Conservation (phyloP, 208 protist species). For the Leishmania gerbilli region DNA sequence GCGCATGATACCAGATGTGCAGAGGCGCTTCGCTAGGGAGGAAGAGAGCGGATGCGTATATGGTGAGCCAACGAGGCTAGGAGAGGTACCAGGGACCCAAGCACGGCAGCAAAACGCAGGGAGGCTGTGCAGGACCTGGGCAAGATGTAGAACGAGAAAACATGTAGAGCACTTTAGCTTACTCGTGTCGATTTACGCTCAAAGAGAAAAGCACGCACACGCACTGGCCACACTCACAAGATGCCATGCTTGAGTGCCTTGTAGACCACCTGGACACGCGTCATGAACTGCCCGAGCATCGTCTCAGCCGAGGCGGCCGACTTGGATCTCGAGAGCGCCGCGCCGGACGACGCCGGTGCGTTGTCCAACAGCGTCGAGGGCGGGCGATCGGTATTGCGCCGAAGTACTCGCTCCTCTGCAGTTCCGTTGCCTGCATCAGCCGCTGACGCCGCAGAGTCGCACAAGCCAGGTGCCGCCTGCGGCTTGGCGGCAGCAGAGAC, state of each 20-base stretch:
- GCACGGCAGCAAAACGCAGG: not conserved
- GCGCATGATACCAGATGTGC: not conserved
- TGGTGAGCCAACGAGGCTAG: not conserved
- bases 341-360: constrained; percentile 1
- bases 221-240: constrained; percentile 27
- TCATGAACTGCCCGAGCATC: constrained; percentile 50
- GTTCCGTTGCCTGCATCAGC: not conserved
- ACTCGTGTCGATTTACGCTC: not conserved
- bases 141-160: not conserved
- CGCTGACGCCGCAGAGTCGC: not conserved
- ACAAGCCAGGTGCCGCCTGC: too few relatives aligned
- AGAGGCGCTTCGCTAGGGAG: not conserved
- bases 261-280: constrained; percentile 66
- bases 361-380: constrained; percentile 16
- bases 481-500: constrained; percentile 4
- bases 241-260: constrained; percentile 80
- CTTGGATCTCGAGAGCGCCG: not conserved
- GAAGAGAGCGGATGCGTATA: not conserved
- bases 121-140: not conserved
- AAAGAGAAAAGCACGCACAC: not conserved
- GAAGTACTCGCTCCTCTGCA: constrained; percentile 8
- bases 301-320: constrained; percentile 20
- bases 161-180: not conserved
- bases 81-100: not conserved
- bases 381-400: constrained; percentile 4